Conservation (phyloP, 345 rosid genomes). For the Microcos paniculata region DNA sequence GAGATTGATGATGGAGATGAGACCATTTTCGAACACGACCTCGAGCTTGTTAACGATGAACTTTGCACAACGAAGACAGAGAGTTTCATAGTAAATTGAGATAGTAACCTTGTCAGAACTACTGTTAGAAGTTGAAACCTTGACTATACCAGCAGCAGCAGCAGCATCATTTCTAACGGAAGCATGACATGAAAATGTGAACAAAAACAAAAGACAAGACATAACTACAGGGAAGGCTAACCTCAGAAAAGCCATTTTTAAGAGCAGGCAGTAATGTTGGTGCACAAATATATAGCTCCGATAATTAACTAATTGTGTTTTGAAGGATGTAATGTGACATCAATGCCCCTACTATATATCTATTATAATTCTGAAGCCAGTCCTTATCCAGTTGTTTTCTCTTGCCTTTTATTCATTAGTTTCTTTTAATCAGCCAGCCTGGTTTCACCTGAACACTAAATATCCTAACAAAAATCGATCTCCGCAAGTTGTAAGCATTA, state of each 20-base stretch:
- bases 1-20: constrained; percentile 42
- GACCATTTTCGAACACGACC: constrained; percentile 32
- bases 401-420: neutral
- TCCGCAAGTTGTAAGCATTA: neutral
- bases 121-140: neutral
- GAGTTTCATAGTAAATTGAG: constrained; percentile 43
- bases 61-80: constrained; percentile 26
- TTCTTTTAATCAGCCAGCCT: neutral
- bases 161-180: neutral
- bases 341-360: constrained; percentile 6
- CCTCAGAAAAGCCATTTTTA: constrained; percentile 24
- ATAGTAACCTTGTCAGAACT: constrained; percentile 31
- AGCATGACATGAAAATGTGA: constrained; percentile 17
- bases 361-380: neutral
- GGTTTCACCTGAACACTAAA: neutral
- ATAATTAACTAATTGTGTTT: neutral
- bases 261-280: neutral
- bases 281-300: neutral
- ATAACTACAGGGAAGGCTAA: neutral
- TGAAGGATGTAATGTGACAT: constrained; percentile 5
- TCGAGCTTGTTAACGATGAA: constrained; percentile 34
- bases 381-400: neutral
- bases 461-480: too few relatives aligned
- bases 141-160: neutral
- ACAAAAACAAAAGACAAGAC: constrained; percentile 2